Conservation (phyloP, 768 basidiomycete genomes). For the Collybia mongolica region DNA sequence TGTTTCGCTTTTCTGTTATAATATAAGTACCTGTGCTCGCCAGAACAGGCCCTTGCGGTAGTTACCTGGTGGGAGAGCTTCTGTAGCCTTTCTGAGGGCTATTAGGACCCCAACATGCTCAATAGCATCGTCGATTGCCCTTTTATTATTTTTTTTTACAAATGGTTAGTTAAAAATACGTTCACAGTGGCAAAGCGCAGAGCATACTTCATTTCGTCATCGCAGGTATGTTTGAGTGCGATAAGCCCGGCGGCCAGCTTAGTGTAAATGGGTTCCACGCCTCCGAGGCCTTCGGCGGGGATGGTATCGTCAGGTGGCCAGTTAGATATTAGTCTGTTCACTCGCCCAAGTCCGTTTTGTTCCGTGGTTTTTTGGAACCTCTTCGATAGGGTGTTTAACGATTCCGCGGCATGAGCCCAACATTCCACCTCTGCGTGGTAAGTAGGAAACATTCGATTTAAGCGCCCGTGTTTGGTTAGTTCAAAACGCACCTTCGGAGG, state of each 20-base stretch:
- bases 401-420: slow-evolving; percentile 69
- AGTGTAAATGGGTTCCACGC: slow-evolving; percentile 60
- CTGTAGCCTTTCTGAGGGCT: slow-evolving; percentile 71
- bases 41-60: not conserved
- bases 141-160: slow-evolving; percentile 24
- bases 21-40: not conserved
- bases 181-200: slow-evolving; percentile 1
- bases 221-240: slow-evolving; percentile 57
- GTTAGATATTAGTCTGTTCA: slow-evolving; percentile 67
- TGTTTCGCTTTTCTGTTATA: slow-evolving; percentile 66
- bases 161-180: not conserved
- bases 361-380: slow-evolving; percentile 50
- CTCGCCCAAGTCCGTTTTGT: slow-evolving; percentile 63
- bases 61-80: slow-evolving; percentile 56
- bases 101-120: slow-evolving; percentile 71
- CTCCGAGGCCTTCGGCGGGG: slow-evolving; percentile 66
- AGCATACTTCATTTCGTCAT: slow-evolving; percentile 64
- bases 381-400: slow-evolving; percentile 53
- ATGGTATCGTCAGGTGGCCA: slow-evolving; percentile 74
- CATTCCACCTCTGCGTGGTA: slow-evolving; percentile 62
- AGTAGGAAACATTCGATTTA: not conserved
- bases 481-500: slow-evolving; percentile 65
- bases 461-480: not conserved
- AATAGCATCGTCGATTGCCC: slow-evolving; percentile 69
- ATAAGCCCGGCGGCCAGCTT: slow-evolving; percentile 60